Evolutionary conservation across 2,329 filamentous ascomycete species (phyloP), one percentile per base, ranked within the genome.

Genomic region (Aspergillus versicolor): DNA sequence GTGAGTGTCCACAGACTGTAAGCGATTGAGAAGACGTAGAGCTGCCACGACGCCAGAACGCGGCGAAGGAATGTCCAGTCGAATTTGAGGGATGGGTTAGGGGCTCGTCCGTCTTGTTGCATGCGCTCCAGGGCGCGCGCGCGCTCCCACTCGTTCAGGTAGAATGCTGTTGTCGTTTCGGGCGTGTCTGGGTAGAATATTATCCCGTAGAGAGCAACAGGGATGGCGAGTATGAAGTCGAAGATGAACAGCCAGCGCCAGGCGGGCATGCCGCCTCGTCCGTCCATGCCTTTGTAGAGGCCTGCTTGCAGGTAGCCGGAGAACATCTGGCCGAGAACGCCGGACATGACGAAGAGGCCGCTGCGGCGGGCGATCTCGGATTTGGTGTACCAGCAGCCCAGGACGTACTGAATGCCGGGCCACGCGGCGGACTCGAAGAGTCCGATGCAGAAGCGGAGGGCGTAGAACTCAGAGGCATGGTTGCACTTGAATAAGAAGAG

Each of bases 401-500:
- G 44, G 19, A 65, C 54, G 24, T 63, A 63, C 32, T 60, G 54
- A 4, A 62, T 54, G 5, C 61, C 61, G 0, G 63, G 62, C 51
- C 51, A 64, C 13, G 57, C 58, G 1, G 58, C 58, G 0, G 57
- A 61, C 27, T 67, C 65, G 12, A 58, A 57, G 1, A 66, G 17
- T n/a, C 57, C 64, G 30, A 64, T 52, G 8, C 54, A 60, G 43
- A 65, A 65, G 24, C 64, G 57, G 1, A 66, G 52, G 6, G 50
- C 59, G 32, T 65, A 67, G 37, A 65, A 44, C 12, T 61, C 48
- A 0, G 47, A 53, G 1, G 53, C 54, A n/a, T 42, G 55, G 24
- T 60, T 57, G 24, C 49, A 56, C 24, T 54, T 62, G 46, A 44
- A 79, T 6, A 79, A 71, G 27, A 76, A 75, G 11, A 78, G 59